Conservation (phyloP, 2,329 filamentous ascomycete species). For the Aspergillus neoniger region DNA sequence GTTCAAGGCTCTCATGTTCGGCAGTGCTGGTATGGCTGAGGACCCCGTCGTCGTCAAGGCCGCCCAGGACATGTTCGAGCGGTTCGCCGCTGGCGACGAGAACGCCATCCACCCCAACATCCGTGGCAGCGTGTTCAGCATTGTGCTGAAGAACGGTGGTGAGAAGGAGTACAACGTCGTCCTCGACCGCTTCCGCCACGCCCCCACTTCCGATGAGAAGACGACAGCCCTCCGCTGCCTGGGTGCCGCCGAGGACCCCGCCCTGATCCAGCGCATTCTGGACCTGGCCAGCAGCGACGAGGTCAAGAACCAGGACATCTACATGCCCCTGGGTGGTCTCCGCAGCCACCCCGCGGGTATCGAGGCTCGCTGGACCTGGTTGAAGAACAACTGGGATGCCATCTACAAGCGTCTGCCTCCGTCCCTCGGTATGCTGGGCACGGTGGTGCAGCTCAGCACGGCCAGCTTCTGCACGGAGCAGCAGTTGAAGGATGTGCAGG, state of each 20-base stretch:
- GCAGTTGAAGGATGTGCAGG: conserved; percentile 73
- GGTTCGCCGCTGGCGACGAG: conserved; percentile 76
- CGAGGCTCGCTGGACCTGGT: conserved; percentile 76
- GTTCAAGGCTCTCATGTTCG: conserved; percentile 91
- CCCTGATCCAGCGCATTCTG: conserved; percentile 79
- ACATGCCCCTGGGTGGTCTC: conserved; percentile 79
- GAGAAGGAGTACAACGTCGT: conserved; percentile 82
- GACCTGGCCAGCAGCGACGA: conserved; percentile 73
- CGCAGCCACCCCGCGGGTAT: conserved; percentile 77
- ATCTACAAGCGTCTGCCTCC: conserved; percentile 80
- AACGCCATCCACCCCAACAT: conserved; percentile 89
- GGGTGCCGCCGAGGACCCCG: conserved; percentile 74
- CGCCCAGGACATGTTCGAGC: conserved; percentile 86
- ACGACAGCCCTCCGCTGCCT: conserved; percentile 85
- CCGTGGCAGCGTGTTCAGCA: conserved; percentile 79
- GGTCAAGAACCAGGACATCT: conserved; percentile 92
- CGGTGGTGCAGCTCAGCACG: conserved; percentile 79
- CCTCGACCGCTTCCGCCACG: conserved; percentile 72
- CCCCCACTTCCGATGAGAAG: conserved; percentile 80
- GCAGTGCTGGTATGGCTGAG: conserved; percentile 75
- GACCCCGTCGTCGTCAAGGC: conserved; percentile 77
- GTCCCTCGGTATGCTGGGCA: conserved; percentile 81
- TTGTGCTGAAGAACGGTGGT: conserved; percentile 80
- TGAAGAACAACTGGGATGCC: conserved; percentile 85
- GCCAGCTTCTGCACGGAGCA: conserved; percentile 75